Evolutionary conservation across 2,329 filamentous ascomycete genomes (phyloP).

Genomic region (Alternaria conjuncta): DNA sequence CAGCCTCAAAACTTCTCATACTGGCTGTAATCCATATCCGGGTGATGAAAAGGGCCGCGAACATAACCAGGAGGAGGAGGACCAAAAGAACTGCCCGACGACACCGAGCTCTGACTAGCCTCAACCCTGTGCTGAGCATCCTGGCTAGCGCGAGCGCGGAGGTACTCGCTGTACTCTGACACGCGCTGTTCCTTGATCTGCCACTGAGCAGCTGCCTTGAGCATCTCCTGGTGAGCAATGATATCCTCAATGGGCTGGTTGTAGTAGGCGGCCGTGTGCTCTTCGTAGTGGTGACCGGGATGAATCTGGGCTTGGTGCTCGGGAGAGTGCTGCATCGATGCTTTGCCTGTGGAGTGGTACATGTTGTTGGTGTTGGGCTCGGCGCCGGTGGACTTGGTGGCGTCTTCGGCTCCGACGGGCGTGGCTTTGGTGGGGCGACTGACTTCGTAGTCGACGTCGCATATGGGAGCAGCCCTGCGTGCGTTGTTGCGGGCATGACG

Average conservation of each 20-base stretch:
- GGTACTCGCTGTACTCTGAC: conserved; percentile 26
- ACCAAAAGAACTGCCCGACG: not conserved
- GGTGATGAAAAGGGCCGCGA: not conserved
- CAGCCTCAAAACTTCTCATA: not conserved
- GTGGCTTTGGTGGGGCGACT: not conserved
- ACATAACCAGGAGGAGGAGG: not conserved
- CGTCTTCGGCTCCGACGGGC: not conserved
- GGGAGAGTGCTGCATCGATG: not conserved
- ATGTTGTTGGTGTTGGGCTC: not conserved
- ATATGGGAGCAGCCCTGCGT: not conserved
- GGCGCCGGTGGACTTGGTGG: not conserved
- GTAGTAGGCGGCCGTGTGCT: not conserved
- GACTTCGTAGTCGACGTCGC: not conserved
- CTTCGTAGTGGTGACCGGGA: not conserved
- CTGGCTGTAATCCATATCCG: not conserved
- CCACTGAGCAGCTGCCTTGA: conserved; percentile 19
- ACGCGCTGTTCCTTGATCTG: conserved; percentile 28
- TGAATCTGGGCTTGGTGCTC: not conserved
- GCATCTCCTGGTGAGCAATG: not conserved
- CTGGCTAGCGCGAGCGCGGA: conserved; percentile 23
- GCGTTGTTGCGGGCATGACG: not conserved
- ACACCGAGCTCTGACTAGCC: not conserved
- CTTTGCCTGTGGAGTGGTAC: not conserved
- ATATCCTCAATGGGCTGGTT: not conserved
- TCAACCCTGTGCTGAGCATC: conserved; percentile 11